Evolutionary conservation across 495 filamentous ascomycete genomes (phyloP).

Genomic region (Penicillium cinerascens): DNA sequence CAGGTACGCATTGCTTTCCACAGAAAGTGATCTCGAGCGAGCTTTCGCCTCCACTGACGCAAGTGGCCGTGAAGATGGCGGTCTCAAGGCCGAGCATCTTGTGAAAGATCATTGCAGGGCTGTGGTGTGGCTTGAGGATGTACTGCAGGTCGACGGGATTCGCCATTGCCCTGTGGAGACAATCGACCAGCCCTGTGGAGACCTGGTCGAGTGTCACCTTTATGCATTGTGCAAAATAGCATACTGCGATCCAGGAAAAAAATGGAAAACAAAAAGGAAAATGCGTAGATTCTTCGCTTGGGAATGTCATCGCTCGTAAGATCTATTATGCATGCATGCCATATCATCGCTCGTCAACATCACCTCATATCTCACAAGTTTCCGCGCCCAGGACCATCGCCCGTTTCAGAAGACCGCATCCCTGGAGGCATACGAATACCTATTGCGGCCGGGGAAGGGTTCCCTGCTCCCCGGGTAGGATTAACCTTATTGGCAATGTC

Average conservation of each 20-base stretch:
- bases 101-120: neutral
- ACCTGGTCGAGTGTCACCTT: conserved; percentile 7
- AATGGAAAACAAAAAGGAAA: neutral
- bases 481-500: conserved; percentile 52
- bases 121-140: conserved; percentile 5
- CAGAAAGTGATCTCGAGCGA: neutral
- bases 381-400: conserved; percentile 26
- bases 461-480: conserved; percentile 16
- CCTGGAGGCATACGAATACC: conserved; percentile 43
- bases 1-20: neutral
- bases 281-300: neutral
- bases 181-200: conserved; percentile 4
- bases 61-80: conserved; percentile 11
- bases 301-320: conserved; percentile 18
- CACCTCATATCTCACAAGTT: conserved; percentile 23
- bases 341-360: neutral
- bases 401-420: conserved; percentile 29
- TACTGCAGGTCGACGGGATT: conserved; percentile 8
- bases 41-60: conserved; percentile 17
- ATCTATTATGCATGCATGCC: conserved; percentile 10
- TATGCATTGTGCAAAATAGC: conserved; percentile 1
- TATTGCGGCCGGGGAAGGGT: conserved; percentile 19
- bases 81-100: neutral
- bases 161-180: conserved; percentile 2
- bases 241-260: neutral